Evolutionary conservation across 805 yeast genomes (phyloP).

Genomic region (Starmerella stigmatis): DNA sequence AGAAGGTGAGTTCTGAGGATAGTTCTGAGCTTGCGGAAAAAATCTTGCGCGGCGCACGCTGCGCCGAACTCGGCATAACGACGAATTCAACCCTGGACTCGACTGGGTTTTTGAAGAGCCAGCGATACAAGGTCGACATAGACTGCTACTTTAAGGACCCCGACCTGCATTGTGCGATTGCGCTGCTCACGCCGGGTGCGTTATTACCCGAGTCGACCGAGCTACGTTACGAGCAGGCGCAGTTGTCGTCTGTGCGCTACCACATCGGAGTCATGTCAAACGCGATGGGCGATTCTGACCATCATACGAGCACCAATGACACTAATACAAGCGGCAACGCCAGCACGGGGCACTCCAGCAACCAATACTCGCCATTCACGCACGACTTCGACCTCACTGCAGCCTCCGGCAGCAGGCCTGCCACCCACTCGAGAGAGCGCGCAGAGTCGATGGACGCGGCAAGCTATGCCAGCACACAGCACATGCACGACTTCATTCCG

Average conservation of each 20-base stretch:
- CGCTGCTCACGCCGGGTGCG: constrained; percentile 18
- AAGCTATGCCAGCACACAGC: background rate
- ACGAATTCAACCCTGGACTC: constrained; percentile 13
- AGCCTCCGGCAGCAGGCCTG: constrained; percentile 6
- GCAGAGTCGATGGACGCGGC: background rate
- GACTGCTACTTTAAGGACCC: constrained; percentile 22
- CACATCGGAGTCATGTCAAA: constrained; percentile 14
- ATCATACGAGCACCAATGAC: background rate
- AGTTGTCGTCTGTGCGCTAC: constrained; percentile 21
- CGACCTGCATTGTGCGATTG: constrained; percentile 18
- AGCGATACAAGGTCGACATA: constrained; percentile 15
- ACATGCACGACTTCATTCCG: constrained; percentile 22
- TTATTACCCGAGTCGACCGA: constrained; percentile 7
- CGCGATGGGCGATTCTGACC: background rate
- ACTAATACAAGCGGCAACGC: too few relatives aligned
- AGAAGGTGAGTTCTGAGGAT: constrained; percentile 16
- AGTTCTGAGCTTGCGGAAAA: constrained; percentile 17
- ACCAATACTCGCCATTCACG: background rate
- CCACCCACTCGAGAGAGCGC: background rate
- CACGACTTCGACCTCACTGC: background rate
- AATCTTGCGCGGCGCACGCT: constrained; percentile 13
- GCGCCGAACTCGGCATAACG: constrained; percentile 17
- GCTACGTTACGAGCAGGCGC: constrained; percentile 21
- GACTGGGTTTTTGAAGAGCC: constrained; percentile 4
- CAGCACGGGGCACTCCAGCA: too few relatives aligned